Conservation (phyloP, 345 rosid species). For the Fremontodendron californicum region DNA sequence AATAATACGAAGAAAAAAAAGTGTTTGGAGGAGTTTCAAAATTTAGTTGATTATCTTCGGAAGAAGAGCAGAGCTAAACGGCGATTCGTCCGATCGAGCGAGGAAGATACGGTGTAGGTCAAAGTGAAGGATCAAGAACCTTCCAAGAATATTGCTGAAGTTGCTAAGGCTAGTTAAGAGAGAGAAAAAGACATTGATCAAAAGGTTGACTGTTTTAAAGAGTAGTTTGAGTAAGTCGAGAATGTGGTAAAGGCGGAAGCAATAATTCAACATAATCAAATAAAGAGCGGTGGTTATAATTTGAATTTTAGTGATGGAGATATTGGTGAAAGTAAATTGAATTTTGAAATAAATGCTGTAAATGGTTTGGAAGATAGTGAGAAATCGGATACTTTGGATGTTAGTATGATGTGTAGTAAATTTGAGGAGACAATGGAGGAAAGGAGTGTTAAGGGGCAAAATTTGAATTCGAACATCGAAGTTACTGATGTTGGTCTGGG, state of each 20-base stretch:
- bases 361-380: neutral
- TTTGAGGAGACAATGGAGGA: neutral
- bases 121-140: neutral
- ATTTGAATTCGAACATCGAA: neutral
- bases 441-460: neutral
- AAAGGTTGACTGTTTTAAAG: neutral
- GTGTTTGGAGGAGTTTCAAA: neutral
- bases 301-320: neutral
- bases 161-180: neutral
- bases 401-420: neutral
- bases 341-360: neutral
- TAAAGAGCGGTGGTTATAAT: neutral
- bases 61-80: conserved; percentile 8
- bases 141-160: neutral
- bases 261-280: neutral
- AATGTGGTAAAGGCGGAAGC: neutral
- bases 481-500: neutral
- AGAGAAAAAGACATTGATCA: neutral
- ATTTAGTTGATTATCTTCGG: neutral
- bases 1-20: too few relatives aligned
- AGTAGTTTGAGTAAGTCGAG: conserved; percentile 9
- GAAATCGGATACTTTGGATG: neutral
- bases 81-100: neutral
- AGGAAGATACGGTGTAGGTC: neutral
- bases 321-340: neutral